phyloP scores from a whole-genome alignment of 805 yeast genomes.

The Cyberlindnera sargentensis region DNA sequence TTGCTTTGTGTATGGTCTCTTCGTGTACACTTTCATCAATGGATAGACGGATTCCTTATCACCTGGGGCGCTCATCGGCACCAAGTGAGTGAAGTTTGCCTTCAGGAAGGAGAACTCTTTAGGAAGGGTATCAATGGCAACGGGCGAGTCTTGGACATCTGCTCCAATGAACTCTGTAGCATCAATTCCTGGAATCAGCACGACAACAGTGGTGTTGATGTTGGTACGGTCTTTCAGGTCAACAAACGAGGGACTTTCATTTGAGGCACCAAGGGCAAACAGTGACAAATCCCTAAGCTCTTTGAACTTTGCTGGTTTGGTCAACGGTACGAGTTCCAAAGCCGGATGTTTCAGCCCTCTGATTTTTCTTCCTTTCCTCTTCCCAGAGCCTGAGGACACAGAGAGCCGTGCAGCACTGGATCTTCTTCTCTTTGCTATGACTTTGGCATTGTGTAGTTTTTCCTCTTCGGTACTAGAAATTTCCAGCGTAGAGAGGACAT shows the following conservation, averaged over 20 bases:
- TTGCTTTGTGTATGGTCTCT: constrained; percentile 47
- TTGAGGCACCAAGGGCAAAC: constrained; percentile 25
- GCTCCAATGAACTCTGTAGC: constrained; percentile 35
- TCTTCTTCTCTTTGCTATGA: constrained; percentile 19
- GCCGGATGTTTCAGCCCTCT: constrained; percentile 22
- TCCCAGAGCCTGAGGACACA: not conserved
- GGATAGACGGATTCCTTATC: constrained; percentile 48
- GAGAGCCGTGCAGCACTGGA: constrained; percentile 17
- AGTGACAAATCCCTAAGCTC: constrained; percentile 21
- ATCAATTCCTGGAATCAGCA: constrained; percentile 61
- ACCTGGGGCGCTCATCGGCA: constrained; percentile 63
- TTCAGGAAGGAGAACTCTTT: constrained; percentile 23
- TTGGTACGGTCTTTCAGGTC: constrained; percentile 38
- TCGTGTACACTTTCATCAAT: constrained; percentile 46
- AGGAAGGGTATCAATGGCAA: constrained; percentile 1
- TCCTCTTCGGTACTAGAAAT: constrained; percentile 1
- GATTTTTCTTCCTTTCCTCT: constrained; percentile 26
- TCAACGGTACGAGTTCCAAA: constrained; percentile 29
- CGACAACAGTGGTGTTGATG: constrained; percentile 47
- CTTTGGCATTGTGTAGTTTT: not conserved
- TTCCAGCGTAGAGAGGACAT: not conserved
- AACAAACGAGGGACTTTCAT: constrained; percentile 39
- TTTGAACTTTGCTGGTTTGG: constrained; percentile 9
- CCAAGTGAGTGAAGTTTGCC: constrained; percentile 32
- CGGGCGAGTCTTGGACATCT: not conserved